Evolutionary conservation across 208 protist genomes (phyloP).

Genomic region (Trichomonas tenax): DNA sequence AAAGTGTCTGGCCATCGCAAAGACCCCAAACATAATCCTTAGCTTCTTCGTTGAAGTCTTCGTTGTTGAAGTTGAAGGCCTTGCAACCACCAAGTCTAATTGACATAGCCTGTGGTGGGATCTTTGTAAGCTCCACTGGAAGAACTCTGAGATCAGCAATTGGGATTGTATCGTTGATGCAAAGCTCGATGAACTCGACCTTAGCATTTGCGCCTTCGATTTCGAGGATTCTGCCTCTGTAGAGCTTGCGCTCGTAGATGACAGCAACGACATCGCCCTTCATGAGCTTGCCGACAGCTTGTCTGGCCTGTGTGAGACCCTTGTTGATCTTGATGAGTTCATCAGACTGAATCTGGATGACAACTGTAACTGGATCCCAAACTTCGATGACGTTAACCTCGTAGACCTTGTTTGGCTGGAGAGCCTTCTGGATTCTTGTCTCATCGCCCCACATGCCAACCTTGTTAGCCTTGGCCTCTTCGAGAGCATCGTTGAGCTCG

Average conservation of each 20-base stretch:
- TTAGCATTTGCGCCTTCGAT: background rate
- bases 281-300: background rate
- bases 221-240: background rate
- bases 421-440: too few relatives aligned
- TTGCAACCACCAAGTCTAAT: background rate
- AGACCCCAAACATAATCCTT: background rate
- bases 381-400: background rate
- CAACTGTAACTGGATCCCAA: background rate
- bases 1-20: background rate
- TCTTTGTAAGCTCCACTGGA: background rate
- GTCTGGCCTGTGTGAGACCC: background rate
- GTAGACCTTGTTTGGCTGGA: background rate
- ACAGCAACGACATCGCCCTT: background rate
- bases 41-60: background rate
- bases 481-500: background rate
- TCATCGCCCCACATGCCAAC: background rate
- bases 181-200: background rate
- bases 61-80: background rate
- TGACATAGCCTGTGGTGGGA: background rate
- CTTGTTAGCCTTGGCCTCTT: background rate
- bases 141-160: background rate
- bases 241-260: background rate
- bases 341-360: background rate
- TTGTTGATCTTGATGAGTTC: background rate
- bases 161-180: background rate